Evolutionary conservation across 2,329 filamentous ascomycete genomes (phyloP), one percentile per base, ranked within the genome.

Genomic region (Aspergillus tanneri): DNA sequence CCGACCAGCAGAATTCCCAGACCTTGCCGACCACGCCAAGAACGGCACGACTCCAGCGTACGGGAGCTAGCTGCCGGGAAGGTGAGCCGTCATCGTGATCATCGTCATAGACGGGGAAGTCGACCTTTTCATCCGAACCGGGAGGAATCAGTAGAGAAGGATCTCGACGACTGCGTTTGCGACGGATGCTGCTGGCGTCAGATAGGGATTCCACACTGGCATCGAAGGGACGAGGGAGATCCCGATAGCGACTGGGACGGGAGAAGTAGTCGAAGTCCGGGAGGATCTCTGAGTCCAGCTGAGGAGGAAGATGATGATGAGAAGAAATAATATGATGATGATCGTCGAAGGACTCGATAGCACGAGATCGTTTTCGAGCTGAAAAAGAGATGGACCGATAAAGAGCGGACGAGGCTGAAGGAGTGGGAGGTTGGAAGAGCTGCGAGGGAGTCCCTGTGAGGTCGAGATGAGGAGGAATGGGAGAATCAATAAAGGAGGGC

Each of bases 1-100:
- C 74, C 3, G 74, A 68, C 66, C 77, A 88, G 73, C 91, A 96
- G 60, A 96, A 93, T 57, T 90, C 82, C 80, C 89, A 90, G 0
- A 95, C 83, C 61, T 86, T 92, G 14, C 88, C 72, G 2, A 76
- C 72, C 4, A 70, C 64, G 24, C 67, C 69, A 38, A 75, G 67
- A 5, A 76, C 68, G 1, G 72, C 61, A 25, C 63, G 68, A 22
- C 71, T 66, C 69, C 72, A 73, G 28, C 71, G 66, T 22, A 62
- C 47, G 22, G 57, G 54, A 10, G 50, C 53, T 5, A 49, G 45
- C 19, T 52, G 35, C 22, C 5, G 11, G 16, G 55, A 52, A 30
- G 44, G 50, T 19, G 35, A 25, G 38, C 52, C 42, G 37, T 40
- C 32, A 34, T 49, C 27, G 18, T 43, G 47, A 32, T 60, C 49